These are phyloP conservation scores for Gossypium arboreum DNA, from an alignment of 345 rosid genomes.

Conservation along the genomic window DNA sequence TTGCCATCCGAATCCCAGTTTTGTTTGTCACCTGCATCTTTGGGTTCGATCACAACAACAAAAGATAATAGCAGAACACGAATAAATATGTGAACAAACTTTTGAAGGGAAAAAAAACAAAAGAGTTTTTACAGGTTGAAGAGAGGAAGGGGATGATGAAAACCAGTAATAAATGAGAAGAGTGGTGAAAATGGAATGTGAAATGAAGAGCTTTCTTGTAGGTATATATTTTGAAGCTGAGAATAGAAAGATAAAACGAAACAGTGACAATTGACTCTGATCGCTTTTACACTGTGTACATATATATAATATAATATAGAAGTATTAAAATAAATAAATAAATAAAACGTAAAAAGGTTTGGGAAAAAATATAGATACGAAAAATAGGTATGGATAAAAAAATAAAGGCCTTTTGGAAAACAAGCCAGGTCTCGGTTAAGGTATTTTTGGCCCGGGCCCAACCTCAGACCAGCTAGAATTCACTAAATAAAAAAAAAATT, in stretches of 20 bases:
- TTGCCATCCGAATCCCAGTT: slow-evolving; percentile 20
- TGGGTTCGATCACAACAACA: neutral
- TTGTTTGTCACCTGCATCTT: slow-evolving; percentile 31
- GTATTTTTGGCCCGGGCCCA: too few species aligned
- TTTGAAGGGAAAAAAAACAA: neutral
- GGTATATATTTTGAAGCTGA: neutral
- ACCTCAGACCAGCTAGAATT: too few species aligned
- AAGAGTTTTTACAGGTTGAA: neutral
- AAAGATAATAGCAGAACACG: neutral
- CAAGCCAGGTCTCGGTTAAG: too few species aligned
- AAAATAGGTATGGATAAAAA: too few species aligned
- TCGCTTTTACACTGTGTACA: neutral
- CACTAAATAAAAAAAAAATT: too few species aligned
- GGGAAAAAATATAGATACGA: too few species aligned
- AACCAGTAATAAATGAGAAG: neutral
- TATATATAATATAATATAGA: neutral
- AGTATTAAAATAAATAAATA: neutral
- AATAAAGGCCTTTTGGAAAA: too few species aligned
- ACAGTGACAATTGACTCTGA: neutral
- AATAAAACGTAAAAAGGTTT: neutral
- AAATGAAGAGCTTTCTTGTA: neutral
- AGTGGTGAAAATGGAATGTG: neutral
- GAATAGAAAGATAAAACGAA: neutral
- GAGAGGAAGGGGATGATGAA: neutral
- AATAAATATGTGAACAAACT: neutral